Percentiles rank a stretch among this genome's conserved stretches.
phyloP scores from a whole-genome alignment of 768 basidiomycete species.

The Boletus bicolor region DNA sequence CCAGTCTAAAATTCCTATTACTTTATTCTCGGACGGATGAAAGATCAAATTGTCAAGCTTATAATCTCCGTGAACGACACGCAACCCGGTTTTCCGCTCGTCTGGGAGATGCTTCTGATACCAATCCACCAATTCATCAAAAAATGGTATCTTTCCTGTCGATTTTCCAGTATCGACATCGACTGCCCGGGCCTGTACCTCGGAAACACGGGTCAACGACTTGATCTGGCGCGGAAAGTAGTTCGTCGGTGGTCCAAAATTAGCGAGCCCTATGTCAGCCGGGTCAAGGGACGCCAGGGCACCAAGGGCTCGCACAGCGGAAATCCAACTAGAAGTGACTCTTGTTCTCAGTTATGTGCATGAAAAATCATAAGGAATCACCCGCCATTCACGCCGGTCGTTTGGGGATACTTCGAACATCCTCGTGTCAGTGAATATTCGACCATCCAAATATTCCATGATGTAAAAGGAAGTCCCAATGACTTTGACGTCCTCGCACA shows the following conservation, averaged over 20 bases:
- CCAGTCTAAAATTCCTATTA: slow-evolving; percentile 97
- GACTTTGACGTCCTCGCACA: slow-evolving; percentile 76
- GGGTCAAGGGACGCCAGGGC: slow-evolving; percentile 66
- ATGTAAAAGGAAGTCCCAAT: slow-evolving; percentile 92
- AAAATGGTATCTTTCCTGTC: slow-evolving; percentile 72
- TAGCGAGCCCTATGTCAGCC: slow-evolving; percentile 58
- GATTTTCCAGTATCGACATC: slow-evolving; percentile 61
- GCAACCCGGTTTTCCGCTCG: slow-evolving; percentile 67
- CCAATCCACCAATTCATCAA: slow-evolving; percentile 72
- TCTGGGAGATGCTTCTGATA: slow-evolving; percentile 73
- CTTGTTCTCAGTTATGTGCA: not conserved
- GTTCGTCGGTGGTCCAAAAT: slow-evolving; percentile 68
- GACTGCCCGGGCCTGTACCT: slow-evolving; percentile 65
- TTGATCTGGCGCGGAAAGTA: slow-evolving; percentile 96
- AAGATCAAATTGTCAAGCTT: slow-evolving; percentile 98
- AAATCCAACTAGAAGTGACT: slow-evolving; percentile 59
- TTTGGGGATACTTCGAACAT: slow-evolving; percentile 66
- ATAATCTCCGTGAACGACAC: slow-evolving; percentile 97
- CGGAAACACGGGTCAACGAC: slow-evolving; percentile 77
- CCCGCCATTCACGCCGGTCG: slow-evolving; percentile 71
- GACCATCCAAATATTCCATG: slow-evolving; percentile 93
- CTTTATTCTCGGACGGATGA: slow-evolving; percentile 85
- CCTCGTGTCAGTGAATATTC: slow-evolving; percentile 85
- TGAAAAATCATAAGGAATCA: not conserved
- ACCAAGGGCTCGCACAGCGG: slow-evolving; percentile 68